These are phyloP conservation scores for Pyronema domesticum DNA, from an alignment of 495 filamentous ascomycete species.

Conservation along the genomic window DNA sequence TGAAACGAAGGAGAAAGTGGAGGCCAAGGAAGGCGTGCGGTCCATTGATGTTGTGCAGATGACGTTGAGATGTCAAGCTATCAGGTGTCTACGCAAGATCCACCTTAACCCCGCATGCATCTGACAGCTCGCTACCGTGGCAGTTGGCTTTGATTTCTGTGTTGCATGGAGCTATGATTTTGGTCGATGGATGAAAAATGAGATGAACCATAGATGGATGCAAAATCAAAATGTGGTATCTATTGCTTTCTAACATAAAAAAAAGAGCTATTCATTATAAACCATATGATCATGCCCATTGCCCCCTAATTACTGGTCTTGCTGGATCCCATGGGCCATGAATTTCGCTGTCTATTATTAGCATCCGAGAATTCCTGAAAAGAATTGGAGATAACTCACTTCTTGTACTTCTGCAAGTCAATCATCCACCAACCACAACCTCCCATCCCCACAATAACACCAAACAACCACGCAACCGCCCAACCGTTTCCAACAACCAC, in stretches of 20 bases:
- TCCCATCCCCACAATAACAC: constrained; percentile 72
- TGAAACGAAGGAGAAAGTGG: not conserved
- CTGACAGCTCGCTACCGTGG: no score
- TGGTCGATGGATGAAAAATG: no score
- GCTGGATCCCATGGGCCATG: constrained; percentile 96
- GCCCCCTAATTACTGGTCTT: constrained; percentile 48
- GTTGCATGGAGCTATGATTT: no score
- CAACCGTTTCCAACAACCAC: constrained; percentile 49
- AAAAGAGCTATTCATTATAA: no score
- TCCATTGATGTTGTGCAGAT: not conserved
- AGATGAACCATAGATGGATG: no score
- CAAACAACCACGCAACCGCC: constrained; percentile 51
- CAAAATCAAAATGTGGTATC: no score
- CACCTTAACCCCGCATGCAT: not conserved
- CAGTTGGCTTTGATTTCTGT: no score
- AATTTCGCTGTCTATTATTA: constrained; percentile 42
- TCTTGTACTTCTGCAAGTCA: constrained; percentile 93
- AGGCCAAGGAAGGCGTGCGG: not conserved
- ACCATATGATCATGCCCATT: constrained; percentile 14
- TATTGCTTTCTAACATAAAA: no score
- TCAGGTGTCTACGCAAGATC: not conserved
- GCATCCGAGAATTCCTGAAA: not conserved
- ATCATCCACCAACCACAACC: constrained; percentile 97
- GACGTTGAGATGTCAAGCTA: no score
- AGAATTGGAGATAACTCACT: constrained; percentile 25